phyloP scores from a whole-genome alignment of 129 eudicot species.

The Pseudognaphalium luteoalbum region DNA sequence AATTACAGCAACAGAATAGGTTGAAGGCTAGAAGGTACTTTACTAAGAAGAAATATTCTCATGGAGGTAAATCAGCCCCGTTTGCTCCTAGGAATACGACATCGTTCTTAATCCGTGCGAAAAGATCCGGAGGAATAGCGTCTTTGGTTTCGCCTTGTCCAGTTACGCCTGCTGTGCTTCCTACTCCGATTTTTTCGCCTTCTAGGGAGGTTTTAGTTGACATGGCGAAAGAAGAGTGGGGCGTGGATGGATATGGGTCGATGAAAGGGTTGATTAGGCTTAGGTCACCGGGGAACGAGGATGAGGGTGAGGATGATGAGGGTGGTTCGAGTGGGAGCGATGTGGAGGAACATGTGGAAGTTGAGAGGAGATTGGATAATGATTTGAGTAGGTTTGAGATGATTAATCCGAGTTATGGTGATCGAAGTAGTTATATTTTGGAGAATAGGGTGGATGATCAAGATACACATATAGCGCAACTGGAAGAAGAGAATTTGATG shows the following conservation, averaged over 20 bases:
- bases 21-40: slow-evolving; percentile 56
- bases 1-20: slow-evolving; percentile 69
- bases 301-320: slow-evolving; percentile 47
- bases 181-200: slow-evolving; percentile 77
- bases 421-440: slow-evolving; percentile 46
- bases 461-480: slow-evolving; percentile 69
- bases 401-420: slow-evolving; percentile 61
- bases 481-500: slow-evolving; percentile 78
- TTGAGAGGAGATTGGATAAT: slow-evolving; percentile 82
- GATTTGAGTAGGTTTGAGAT: slow-evolving; percentile 89
- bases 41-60: slow-evolving; percentile 56
- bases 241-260: slow-evolving; percentile 88
- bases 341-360: slow-evolving; percentile 88
- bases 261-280: slow-evolving; percentile 93
- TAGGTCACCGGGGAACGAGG: slow-evolving; percentile 45
- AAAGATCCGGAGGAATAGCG: slow-evolving; percentile 79
- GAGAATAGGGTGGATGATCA: slow-evolving; percentile 94
- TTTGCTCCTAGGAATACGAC: slow-evolving; percentile 87
- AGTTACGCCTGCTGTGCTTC: slow-evolving; percentile 78
- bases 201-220: slow-evolving; percentile 78
- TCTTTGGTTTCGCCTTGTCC: slow-evolving; percentile 78
- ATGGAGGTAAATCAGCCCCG: slow-evolving; percentile 54
- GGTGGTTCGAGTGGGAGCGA: slow-evolving; percentile 83
- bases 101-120: slow-evolving; percentile 74
- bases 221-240: slow-evolving; percentile 98